Conservation (phyloP, 208 protist genomes). For the Trypanosoma brucei region DNA sequence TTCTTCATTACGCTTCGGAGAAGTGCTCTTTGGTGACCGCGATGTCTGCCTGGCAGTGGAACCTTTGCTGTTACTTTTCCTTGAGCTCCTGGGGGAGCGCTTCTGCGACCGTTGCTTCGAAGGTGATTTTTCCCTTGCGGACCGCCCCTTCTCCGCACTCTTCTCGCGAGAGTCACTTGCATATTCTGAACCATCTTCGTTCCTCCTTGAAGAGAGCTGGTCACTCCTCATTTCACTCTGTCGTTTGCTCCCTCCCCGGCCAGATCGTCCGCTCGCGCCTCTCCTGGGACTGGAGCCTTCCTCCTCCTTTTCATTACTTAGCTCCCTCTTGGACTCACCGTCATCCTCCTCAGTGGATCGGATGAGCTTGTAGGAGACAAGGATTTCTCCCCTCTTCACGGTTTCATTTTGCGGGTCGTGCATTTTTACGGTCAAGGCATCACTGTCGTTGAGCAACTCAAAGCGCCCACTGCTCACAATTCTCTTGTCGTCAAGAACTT, state of each 20-base stretch:
- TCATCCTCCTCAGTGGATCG: slow-evolving; percentile 21
- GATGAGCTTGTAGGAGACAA: slow-evolving; percentile 76
- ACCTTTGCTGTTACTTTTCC: neutral
- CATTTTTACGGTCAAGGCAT: slow-evolving; percentile 55
- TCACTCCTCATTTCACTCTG: neutral
- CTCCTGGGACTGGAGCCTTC: neutral
- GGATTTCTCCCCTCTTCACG: slow-evolving; percentile 52
- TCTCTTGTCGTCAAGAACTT: slow-evolving; percentile 51
- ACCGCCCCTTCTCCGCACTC: neutral
- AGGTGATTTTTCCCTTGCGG: neutral
- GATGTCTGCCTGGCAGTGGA: too few relatives aligned
- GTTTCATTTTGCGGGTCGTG: slow-evolving; percentile 40
- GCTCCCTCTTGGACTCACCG: neutral
- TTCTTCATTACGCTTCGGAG: neutral
- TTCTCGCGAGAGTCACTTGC: neutral
- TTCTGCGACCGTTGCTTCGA: neutral
- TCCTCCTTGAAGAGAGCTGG: neutral
- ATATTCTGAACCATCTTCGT: neutral
- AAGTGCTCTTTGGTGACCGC: too few relatives aligned
- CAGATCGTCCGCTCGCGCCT: neutral
- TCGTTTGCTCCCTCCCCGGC: neutral
- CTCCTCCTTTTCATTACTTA: neutral
- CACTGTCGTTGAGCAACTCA: slow-evolving; percentile 36
- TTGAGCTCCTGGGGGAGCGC: neutral
- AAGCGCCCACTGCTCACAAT: slow-evolving; percentile 46